phyloP scores from a whole-genome alignment of 768 basidiomycete genomes.

The Tubosaeta brunneosetosa region DNA sequence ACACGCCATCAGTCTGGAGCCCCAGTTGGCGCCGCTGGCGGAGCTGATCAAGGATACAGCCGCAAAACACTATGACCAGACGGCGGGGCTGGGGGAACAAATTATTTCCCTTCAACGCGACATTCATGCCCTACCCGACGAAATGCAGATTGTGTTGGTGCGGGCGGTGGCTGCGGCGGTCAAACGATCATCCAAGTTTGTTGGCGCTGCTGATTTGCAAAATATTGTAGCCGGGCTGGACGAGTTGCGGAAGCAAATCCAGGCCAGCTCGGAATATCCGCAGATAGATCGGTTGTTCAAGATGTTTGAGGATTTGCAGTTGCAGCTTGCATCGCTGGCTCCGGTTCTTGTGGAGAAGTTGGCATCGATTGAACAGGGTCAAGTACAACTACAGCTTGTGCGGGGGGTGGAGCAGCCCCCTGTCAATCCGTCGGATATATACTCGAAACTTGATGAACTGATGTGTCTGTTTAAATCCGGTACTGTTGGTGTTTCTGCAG shows the following conservation, averaged over 20 bases:
- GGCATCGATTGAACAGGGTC: constrained; percentile 26
- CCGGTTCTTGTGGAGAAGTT: constrained; percentile 34
- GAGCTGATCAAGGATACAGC: constrained; percentile 34
- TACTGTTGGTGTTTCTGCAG: background rate
- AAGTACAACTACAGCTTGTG: constrained; percentile 12
- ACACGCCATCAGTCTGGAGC: constrained; percentile 8
- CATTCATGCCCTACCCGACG: constrained; percentile 25
- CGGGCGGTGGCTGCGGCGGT: constrained; percentile 1
- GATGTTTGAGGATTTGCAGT: constrained; percentile 38
- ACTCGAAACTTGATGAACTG: constrained; percentile 37
- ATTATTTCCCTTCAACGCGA: constrained; percentile 32
- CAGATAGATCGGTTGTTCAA: constrained; percentile 23
- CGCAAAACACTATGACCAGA: constrained; percentile 34
- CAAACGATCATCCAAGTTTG: constrained; percentile 1
- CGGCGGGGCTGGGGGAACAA: constrained; percentile 30
- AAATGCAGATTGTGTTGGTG: constrained; percentile 19
- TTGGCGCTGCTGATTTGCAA: constrained; percentile 1
- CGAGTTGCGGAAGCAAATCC: constrained; percentile 14
- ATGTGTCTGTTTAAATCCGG: constrained; percentile 18
- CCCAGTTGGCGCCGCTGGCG: constrained; percentile 24
- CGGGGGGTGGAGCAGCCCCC: constrained; percentile 6
- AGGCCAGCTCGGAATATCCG: constrained; percentile 4
- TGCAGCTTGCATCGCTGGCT: constrained; percentile 36
- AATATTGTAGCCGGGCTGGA: constrained; percentile 13
- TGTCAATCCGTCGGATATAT: constrained; percentile 28